phyloP scores from a whole-genome alignment of 2,329 filamentous ascomycete species.

The Apiospora arundinis region DNA sequence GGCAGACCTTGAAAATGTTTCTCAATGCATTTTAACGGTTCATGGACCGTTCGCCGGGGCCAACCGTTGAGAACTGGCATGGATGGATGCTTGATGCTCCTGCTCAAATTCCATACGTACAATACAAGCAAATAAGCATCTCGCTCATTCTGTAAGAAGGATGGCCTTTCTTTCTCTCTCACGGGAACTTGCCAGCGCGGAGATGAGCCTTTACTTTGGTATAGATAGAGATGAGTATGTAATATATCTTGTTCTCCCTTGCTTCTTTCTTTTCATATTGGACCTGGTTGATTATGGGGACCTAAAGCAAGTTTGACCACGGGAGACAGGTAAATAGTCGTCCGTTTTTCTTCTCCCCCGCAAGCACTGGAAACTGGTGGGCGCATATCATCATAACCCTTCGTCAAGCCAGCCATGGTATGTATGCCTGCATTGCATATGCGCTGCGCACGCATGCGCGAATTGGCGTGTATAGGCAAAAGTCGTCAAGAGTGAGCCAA shows the following conservation, averaged over 20 bases:
- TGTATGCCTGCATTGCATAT: slow-evolving; percentile 6
- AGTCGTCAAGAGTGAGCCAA: not conserved
- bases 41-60: slow-evolving; percentile 3
- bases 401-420: slow-evolving; percentile 14
- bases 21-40: slow-evolving; percentile 3
- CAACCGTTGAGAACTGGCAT: slow-evolving; percentile 12
- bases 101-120: not conserved
- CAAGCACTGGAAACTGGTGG: slow-evolving; percentile 1
- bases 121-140: not conserved
- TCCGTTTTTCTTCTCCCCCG: not conserved
- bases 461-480: slow-evolving; percentile 5
- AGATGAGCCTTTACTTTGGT: not conserved
- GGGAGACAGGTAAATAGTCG: not conserved
- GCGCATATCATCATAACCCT: slow-evolving; percentile 1
- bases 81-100: not conserved
- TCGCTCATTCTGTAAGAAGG: not conserved
- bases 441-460: not conserved
- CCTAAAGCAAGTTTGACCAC: slow-evolving; percentile 3
- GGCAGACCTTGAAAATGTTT: slow-evolving; percentile 7
- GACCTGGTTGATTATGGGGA: not conserved
- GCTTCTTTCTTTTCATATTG: slow-evolving; percentile 8
- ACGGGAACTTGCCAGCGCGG: not conserved
- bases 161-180: not conserved
- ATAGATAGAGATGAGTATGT: not conserved
- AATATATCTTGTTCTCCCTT: not conserved